A percentile compares a stretch with the other conserved stretches of the same genome.
Conservation (phyloP, 2,329 filamentous ascomycete species). For the Scedosporium minutisporum region DNA sequence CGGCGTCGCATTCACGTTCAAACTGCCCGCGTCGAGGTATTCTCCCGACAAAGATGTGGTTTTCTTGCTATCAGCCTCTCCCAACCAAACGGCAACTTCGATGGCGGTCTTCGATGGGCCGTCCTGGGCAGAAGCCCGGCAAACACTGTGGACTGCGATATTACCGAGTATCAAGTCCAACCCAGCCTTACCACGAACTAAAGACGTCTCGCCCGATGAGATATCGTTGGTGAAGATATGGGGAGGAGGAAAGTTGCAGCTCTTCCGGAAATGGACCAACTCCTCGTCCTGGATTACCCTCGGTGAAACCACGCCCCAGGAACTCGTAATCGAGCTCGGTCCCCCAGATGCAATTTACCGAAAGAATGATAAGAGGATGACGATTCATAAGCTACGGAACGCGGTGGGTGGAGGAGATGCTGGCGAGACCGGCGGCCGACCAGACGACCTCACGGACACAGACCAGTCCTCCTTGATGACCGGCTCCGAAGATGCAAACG, state of each 20-base stretch:
- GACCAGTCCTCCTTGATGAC: conserved; percentile 68
- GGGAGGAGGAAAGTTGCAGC: conserved; percentile 68
- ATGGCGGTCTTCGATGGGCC: conserved; percentile 88
- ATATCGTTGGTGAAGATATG: conserved; percentile 71
- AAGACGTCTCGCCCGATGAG: conserved; percentile 79
- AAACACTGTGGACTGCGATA: conserved; percentile 63
- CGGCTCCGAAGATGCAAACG: conserved; percentile 56
- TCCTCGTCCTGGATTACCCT: conserved; percentile 62
- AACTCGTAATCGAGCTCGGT: conserved; percentile 80
- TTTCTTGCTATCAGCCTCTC: conserved; percentile 68
- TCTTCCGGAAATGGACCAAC: conserved; percentile 62
- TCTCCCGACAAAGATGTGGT: conserved; percentile 74
- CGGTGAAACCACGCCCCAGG: conserved; percentile 83
- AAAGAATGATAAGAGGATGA: conserved; percentile 81
- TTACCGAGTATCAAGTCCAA: conserved; percentile 67
- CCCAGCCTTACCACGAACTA: conserved; percentile 57
- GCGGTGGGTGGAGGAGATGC: conserved; percentile 14
- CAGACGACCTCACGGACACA: conserved; percentile 57
- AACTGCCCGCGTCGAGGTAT: conserved; percentile 64
- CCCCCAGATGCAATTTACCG: conserved; percentile 90
- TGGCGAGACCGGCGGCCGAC: conserved; percentile 22
- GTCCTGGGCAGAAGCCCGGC: conserved; percentile 79
- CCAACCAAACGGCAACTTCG: conserved; percentile 65
- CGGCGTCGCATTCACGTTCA: conserved; percentile 87
- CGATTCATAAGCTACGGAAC: conserved; percentile 62